phyloP scores from a whole-genome alignment of 345 rosid genomes.

The Moricandia moricandioides region DNA sequence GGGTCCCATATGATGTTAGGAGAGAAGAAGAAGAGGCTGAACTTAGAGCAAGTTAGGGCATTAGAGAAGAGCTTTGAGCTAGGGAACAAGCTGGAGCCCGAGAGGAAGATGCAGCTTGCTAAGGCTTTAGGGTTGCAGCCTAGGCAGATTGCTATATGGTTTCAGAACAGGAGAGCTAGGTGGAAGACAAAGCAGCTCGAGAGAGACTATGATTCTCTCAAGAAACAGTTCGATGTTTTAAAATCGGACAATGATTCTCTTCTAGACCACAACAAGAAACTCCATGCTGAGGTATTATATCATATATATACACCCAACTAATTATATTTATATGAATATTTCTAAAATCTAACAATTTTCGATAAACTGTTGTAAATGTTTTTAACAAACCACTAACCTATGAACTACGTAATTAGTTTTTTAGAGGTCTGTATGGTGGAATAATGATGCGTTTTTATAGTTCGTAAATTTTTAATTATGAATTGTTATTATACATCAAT shows the following conservation, averaged over 20 bases:
- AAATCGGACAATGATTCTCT: slow-evolving; percentile 70
- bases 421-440: not conserved
- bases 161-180: slow-evolving; percentile 72
- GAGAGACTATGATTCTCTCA: slow-evolving; percentile 62
- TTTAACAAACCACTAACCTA: slow-evolving; percentile 7
- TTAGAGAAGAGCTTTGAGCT: slow-evolving; percentile 72
- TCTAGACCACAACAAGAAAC: slow-evolving; percentile 61
- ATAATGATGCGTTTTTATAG: not conserved
- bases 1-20: slow-evolving; percentile 60
- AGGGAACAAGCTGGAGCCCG: slow-evolving; percentile 79
- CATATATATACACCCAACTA: not conserved
- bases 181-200: slow-evolving; percentile 83
- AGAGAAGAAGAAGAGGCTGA: slow-evolving; percentile 80
- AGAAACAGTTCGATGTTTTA: slow-evolving; percentile 59
- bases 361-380: not conserved
- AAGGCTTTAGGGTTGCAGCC: slow-evolving; percentile 68
- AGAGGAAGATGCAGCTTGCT: slow-evolving; percentile 69
- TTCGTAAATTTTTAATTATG: not conserved
- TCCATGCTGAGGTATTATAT: slow-evolving; percentile 55
- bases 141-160: slow-evolving; percentile 74
- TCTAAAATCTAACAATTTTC: not conserved
- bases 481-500: not conserved
- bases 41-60: slow-evolving; percentile 68
- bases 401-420: not conserved
- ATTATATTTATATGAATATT: not conserved